Evolutionary conservation across 225 moss, liverwort and hornwort species (phyloP).

Genomic region (Lunularia cruciata): DNA sequence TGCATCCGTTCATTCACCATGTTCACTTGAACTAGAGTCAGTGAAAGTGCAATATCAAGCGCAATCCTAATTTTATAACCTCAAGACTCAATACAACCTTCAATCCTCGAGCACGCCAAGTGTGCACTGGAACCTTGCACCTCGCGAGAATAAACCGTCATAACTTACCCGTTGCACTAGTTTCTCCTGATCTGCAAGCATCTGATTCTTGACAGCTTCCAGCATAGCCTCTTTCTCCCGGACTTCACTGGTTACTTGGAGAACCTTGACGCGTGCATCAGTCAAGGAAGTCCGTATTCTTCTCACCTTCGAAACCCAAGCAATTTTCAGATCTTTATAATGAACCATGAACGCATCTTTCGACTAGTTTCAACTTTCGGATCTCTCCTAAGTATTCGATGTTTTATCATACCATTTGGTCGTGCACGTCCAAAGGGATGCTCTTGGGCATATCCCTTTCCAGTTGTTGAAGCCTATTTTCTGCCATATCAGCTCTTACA

Average conservation of each 20-base stretch:
- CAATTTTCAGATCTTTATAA: not conserved
- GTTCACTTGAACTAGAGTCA: no score
- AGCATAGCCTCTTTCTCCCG: conserved; percentile 73
- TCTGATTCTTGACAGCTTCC: conserved; percentile 53
- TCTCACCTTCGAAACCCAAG: conserved; percentile 40
- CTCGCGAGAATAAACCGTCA: no score
- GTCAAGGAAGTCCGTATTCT: conserved; percentile 52
- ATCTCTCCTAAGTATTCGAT: not conserved
- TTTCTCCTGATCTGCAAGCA: conserved; percentile 51
- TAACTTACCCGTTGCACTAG: conserved; percentile 58
- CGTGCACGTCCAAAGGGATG: conserved; percentile 74
- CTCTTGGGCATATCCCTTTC: conserved; percentile 61
- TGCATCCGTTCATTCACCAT: no score
- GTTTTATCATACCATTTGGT: conserved; percentile 59
- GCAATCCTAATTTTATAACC: no score
- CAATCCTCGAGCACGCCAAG: not conserved
- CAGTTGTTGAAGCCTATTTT: conserved; percentile 67
- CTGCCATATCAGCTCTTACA: conserved; percentile 53
- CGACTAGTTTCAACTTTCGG: not conserved
- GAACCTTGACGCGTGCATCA: conserved; percentile 57
- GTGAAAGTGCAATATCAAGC: no score
- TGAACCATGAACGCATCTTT: not conserved
- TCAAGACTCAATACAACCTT: no score
- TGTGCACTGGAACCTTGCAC: not conserved
- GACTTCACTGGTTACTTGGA: conserved; percentile 61